A percentile compares a stretch with the other conserved stretches of the same genome.
These are phyloP conservation scores for Yarrowia deformans DNA, from an alignment of 805 yeast species.

Conservation along the genomic window DNA sequence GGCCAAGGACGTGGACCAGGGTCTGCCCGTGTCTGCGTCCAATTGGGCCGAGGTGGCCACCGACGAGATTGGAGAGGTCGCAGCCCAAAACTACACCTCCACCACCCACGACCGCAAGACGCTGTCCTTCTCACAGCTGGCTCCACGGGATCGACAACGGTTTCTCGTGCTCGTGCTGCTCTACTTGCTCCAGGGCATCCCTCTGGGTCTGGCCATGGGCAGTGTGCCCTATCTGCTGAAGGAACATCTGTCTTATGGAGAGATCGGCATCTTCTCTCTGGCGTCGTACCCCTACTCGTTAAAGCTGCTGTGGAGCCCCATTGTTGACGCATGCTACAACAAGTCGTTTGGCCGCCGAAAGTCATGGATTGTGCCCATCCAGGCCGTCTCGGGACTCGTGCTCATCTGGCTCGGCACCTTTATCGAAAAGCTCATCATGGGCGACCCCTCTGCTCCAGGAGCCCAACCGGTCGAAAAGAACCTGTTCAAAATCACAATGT, in stretches of 20 bases:
- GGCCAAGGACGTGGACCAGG: constrained; percentile 36
- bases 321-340: constrained; percentile 86
- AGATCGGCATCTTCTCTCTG: constrained; percentile 86
- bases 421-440: constrained; percentile 59
- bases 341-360: constrained; percentile 77
- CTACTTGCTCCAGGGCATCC: constrained; percentile 92
- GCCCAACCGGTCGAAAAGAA: constrained; percentile 50
- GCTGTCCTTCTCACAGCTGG: constrained; percentile 47
- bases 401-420: constrained; percentile 68
- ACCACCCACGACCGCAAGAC: constrained; percentile 38
- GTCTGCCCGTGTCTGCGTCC: constrained; percentile 41
- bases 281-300: constrained; percentile 96
- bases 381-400: constrained; percentile 74
- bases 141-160: constrained; percentile 68
- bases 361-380: constrained; percentile 95
- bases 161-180: constrained; percentile 75
- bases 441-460: constrained; percentile 51
- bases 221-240: constrained; percentile 89
- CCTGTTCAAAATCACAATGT: constrained; percentile 64
- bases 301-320: constrained; percentile 93
- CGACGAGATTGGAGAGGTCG: constrained; percentile 32
- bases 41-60: constrained; percentile 42
- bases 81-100: constrained; percentile 34
- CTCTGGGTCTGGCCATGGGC: constrained; percentile 95
- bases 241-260: constrained; percentile 80